Base-by-base conservation (phyloP, 352 stramenopile genomes). In the Phytopythium boreale region DNA sequence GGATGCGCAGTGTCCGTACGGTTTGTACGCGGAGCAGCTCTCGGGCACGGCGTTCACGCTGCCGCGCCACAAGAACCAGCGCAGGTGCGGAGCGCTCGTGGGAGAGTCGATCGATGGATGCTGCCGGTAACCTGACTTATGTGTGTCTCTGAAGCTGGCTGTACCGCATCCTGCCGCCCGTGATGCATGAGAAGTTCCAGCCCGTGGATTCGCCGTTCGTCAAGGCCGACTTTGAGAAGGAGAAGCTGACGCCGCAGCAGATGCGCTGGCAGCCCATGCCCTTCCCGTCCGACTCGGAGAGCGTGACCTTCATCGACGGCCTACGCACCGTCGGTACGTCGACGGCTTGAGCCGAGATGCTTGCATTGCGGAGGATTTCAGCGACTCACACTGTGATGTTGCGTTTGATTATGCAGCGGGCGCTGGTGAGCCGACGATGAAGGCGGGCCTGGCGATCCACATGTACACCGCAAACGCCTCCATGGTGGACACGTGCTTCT, bases 31-130 rank as follows among this genome's bases (percentile, higher is more conserved):
- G 5, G 97, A 99, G 78, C 96, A 99, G 72, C 70, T 99, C 36
- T 98, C 92, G 22, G 97, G 97, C 49, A 98, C 96, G 56, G 95
- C 96, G 31, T 99, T 99, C 82, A 99, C 97, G 27, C 67, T 96
- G 60, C 95, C 96, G 51, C 87, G 96, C 26, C 76, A 87, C 67
- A 87, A 76, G 58, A 96, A 96, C 75, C 82, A 96, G 63, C 85
- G 83, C 77, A 83, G 66, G 73, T 78, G 26, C 49, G 26, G 10
- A 3, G 34, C 34, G 10, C 10, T 39, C 2, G 34, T 12, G 34
- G 10, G 34, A 36, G 34, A 27, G 43, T 26, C 19, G 43, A 51
- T 46, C 2, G 39, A 46, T n/a, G 12, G 11, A 14, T 24, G 4
- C 44, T 52, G 46, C n/a, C 4, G 46, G 22, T 8, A 62, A 1